Evolutionary conservation across 805 yeast genomes (phyloP), one percentile per base, ranked within the genome.

Genomic region (Zygotorulaspora sp.): DNA sequence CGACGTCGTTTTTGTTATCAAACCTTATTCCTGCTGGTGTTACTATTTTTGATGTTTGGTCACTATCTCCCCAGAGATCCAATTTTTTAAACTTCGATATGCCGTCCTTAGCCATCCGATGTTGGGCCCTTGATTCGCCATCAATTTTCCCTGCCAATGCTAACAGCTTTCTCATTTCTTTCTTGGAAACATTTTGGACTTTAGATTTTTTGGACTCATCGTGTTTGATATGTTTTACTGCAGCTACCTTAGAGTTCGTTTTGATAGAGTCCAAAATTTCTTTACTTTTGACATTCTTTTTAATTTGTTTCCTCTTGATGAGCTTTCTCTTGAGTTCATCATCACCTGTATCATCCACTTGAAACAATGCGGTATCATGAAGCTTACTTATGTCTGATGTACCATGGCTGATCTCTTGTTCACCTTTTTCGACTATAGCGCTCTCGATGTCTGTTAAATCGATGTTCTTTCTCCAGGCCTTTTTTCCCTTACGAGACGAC

Each of bases 391-490:
- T 40, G 31, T 55, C 56, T 12, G 46, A 42, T 2, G 55, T 49
- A 53, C 66, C 66, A 40, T 61, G 61, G 3, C 58, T 55, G 24
- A 61, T 54, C 40, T 61, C 62, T 41, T 78, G 77, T 35, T 86
- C 94, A 41, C 87, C 70, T 35, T 71, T 70, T 30, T 74, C 78
- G 49, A 81, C 90, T 26, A 90, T 65, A 9, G 82, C 83, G 21
- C 65, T 61, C 54, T 83, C 87, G 33, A 92, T 68, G 47, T 87
- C 96, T 16, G 77, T 78, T 13, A 92, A 66, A 60, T 92, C 95
- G 41, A 92, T 83, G 62, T 92, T 86, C 65, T 90, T 92, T 63
- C 97, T 80, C 98, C 98, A 92, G 4, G 97, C 83, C 58, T 75
- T 81, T 72, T 85, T 90, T 30, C 96, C 95, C 68, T 92, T 92